Base-by-base conservation (phyloP, 805 yeast species). In the Metschnikowia aberdeeniae region DNA sequence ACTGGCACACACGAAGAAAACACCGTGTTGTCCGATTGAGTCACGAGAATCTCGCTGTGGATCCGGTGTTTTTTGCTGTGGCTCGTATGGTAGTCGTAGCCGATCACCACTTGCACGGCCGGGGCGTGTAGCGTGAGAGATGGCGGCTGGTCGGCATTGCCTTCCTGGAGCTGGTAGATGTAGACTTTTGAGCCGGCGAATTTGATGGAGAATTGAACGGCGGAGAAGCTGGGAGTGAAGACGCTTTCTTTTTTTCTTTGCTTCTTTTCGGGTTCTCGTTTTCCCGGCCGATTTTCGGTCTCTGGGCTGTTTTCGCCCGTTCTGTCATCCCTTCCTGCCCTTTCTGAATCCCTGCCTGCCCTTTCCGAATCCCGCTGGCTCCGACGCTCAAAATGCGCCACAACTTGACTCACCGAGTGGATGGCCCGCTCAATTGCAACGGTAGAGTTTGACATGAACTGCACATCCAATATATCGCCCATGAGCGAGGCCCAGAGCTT, bases 1-100 rank as follows among this genome's bases (percentile, higher is more conserved):
- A 87, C 83, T 0, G 96, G 96, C 30, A 89, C 89, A 62, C 95
- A 88, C 0, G 81, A 68, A 0, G 96, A 79, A 45, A 77, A 76
- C 3, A 93, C 56, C 0, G 74, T 75, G 57, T 93, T 93, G 40
- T 78, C 80, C 0, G 97, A 86, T 1, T 87, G 74, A 13, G 86
- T 77, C 9, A 86, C 80, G 8, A 74, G 62, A 1, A 84, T 68
- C 45, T 84, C 86, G 24, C 76, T 62, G 17, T 73, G 68, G 19
- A 82, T 54, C 20, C 50, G 57, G 54, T 77, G 85, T 39, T 70
- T 73, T 43, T 70, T 72, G 0, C 49, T 34, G 0, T 67, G 27
- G 0, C 58, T 46, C 31, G 66, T 66, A 13, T 55, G 47, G 51
- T 72, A 75, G 3, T 62, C 59, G 57, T 87, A 89, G 46, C 75